Evolutionary conservation across 129 eudicot species (phyloP), one percentile per base, ranked within the genome.

Genomic region (Flaveria linearis): DNA sequence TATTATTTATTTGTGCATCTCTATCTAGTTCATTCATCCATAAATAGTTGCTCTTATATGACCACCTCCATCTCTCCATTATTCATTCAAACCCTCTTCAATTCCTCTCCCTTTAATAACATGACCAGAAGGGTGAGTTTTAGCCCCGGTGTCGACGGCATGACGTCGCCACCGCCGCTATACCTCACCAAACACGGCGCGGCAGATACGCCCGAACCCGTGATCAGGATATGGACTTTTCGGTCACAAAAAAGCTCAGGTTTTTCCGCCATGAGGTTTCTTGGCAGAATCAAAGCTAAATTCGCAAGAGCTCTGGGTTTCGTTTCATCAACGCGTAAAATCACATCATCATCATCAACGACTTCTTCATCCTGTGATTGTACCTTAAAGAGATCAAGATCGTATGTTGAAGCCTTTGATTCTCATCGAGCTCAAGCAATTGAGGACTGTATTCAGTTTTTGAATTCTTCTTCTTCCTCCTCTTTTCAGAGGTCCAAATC

Each of bases 381-480:
- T 1, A 84, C 81, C 13, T 58, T 89, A 17, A 82, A 71, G 41
- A 80, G 89, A 72, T 89, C 95, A 51, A 49, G 83, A 43, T 89
- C 95, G 0, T 89, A 86, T 49, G 95, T 84, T 1, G 89, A 86
- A 77, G 62, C 87, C 0, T 69, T 86, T 9, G 95, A 89, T 82
- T 86, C 86, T 5, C 85, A 86, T 50, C 71, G 95, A 76, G 95
- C 95, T 67, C 89, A 89, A 75, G 95, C 95, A 16, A 84, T 89
- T 45, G 89, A 89, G 68, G 95, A 86, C 25, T 89, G 95, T 68
- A 89, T 89, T 33, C 84, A 89, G 85, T 89, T 89, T 77, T 84
- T 89, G 85, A 77, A 86, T 79, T 85, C 88, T 71, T 85, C 89
- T 71, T 76, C 84, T 1, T 62, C 88, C 50, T 88, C 84, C 50